Evolutionary conservation across 108 stramenopile genomes (phyloP).

Genomic region (Cyclotella kingstonii): DNA sequence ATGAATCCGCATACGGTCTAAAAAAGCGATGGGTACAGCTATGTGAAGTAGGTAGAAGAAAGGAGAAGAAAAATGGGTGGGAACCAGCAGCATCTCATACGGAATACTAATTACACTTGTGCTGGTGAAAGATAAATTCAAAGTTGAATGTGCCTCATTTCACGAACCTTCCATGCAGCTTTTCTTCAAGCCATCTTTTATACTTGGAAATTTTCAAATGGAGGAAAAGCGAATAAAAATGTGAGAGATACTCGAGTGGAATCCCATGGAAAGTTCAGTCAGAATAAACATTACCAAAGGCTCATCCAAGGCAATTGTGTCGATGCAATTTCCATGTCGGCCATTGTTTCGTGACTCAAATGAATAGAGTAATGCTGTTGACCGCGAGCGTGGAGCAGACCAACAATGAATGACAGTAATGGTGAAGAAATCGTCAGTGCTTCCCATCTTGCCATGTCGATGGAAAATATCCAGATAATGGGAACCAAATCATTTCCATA

Average conservation of each 20-base stretch:
- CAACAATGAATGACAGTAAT: conserved; percentile 89
- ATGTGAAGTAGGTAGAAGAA: not conserved
- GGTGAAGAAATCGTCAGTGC: not conserved
- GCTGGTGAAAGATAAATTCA: too few species aligned
- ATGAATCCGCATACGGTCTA: conserved; percentile 62
- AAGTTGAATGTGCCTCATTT: not conserved
- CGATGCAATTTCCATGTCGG: too few species aligned
- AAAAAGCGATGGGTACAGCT: conserved; percentile 37
- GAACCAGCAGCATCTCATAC: not conserved
- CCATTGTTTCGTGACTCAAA: conserved; percentile 79
- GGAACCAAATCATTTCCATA: too few species aligned
- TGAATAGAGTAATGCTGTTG: conserved; percentile 90
- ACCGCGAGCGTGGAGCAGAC: conserved; percentile 88
- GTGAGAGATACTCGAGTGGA: not conserved
- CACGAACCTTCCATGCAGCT: conserved; percentile 6
- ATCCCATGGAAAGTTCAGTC: not conserved
- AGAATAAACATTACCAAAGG: conserved; percentile 40
- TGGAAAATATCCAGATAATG: too few species aligned
- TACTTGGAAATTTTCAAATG: conserved; percentile 19
- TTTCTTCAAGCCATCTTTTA: conserved; percentile 69
- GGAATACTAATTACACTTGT: too few species aligned
- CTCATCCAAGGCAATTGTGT: conserved; percentile 83
- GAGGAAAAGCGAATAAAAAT: not conserved
- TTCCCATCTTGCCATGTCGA: too few species aligned
- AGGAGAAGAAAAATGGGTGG: not conserved